A percentile compares a stretch with the other conserved stretches of the same genome.
Conservation (phyloP, 1,284 basidiomycete genomes). For the Apiotrichum laibachii region DNA sequence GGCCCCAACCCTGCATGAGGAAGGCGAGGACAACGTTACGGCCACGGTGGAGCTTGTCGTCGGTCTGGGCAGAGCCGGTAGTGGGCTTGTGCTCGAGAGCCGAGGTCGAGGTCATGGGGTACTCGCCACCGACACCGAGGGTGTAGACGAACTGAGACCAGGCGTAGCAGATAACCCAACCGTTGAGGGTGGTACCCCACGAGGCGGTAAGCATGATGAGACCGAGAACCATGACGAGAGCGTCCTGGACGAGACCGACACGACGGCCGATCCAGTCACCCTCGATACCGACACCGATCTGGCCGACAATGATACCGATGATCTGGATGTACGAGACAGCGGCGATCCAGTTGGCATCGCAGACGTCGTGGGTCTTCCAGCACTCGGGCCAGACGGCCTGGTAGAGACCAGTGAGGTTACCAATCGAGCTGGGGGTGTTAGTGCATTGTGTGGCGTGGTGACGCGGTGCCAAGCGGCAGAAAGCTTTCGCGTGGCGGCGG, state of each 20-base stretch:
- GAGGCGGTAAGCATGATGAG: slow-evolving; percentile 58
- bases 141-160: slow-evolving; percentile 56
- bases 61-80: slow-evolving; percentile 49
- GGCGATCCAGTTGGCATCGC: slow-evolving; percentile 53
- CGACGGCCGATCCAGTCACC: slow-evolving; percentile 59
- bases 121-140: slow-evolving; percentile 56
- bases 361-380: slow-evolving; percentile 53
- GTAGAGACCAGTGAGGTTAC: slow-evolving; percentile 55
- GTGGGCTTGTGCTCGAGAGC: slow-evolving; percentile 54
- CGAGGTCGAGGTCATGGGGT: slow-evolving; percentile 58
- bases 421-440: slow-evolving; percentile 52
- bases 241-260: slow-evolving; percentile 55
- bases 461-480: background rate
- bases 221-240: slow-evolving; percentile 53
- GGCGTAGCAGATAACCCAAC: slow-evolving; percentile 59
- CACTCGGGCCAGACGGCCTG: slow-evolving; percentile 56
- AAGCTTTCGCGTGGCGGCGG: background rate
- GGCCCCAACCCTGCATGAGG: slow-evolving; percentile 58
- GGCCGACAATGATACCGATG: slow-evolving; percentile 57
- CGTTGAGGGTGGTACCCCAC: slow-evolving; percentile 56
- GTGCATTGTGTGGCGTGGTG: background rate
- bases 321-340: slow-evolving; percentile 46
- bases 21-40: slow-evolving; percentile 57
- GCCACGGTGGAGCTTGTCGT: slow-evolving; percentile 58
- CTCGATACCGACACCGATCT: slow-evolving; percentile 58